Percentiles rank a stretch among this genome's conserved stretches.
Evolutionary conservation across 495 filamentous ascomycete species (phyloP).

Genomic region (Penicillium canescens): DNA sequence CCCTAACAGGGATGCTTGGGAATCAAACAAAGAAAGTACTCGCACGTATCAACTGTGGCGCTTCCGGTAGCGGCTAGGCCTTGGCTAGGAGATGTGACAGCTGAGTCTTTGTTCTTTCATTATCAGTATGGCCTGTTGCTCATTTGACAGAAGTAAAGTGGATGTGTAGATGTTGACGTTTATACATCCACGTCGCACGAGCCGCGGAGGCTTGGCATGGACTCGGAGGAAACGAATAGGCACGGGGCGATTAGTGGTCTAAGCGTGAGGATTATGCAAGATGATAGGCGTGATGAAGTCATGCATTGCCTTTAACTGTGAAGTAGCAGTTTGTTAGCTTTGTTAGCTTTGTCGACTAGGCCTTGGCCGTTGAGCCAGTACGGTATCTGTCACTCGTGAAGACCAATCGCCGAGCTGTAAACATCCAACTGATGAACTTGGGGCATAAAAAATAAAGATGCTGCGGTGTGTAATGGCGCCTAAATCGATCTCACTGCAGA

Average conservation of each 20-base stretch:
- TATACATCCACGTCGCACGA: too few relatives aligned
- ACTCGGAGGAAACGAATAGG: neutral
- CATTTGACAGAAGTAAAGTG: neutral
- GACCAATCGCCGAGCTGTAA: too few relatives aligned
- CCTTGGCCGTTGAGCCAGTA: too few relatives aligned
- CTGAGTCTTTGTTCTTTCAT: neutral
- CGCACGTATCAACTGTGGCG: slow-evolving; percentile 7
- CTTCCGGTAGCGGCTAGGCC: neutral
- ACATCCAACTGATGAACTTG: too few relatives aligned
- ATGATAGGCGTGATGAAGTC: neutral
- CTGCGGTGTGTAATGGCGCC: too few relatives aligned
- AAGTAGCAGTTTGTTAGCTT: too few relatives aligned
- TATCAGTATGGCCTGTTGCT: neutral
- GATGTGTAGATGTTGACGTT: neutral
- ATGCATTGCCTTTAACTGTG: neutral
- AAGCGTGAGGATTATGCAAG: neutral
- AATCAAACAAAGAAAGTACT: slow-evolving; percentile 16
- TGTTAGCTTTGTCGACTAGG: too few relatives aligned
- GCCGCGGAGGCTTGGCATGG: neutral
- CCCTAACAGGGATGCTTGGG: slow-evolving; percentile 16
- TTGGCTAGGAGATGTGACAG: neutral
- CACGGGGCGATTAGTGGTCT: neutral
- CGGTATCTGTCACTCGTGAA: too few relatives aligned
- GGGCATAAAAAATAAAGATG: too few relatives aligned
- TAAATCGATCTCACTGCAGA: neutral